A percentile compares a stretch with the other conserved stretches of the same genome.
phyloP scores from a whole-genome alignment of 306 rosid species.

The Herpetospermum pedunculosum region DNA sequence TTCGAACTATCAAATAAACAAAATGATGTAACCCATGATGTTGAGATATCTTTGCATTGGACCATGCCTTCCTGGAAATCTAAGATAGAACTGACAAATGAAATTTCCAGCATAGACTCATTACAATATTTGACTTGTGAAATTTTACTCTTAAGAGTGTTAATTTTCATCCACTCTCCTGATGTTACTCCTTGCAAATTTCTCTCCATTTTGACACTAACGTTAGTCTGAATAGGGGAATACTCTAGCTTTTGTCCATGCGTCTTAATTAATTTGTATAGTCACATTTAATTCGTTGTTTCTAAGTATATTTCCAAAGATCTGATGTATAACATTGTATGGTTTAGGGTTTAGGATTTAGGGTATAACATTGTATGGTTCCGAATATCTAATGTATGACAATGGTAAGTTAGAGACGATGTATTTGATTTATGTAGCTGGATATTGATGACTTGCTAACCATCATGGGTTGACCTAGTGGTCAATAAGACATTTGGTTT shows the following conservation, averaged over 20 bases:
- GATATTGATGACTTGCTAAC: too few species aligned
- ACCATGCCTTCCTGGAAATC: background rate
- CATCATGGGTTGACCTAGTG: too few species aligned
- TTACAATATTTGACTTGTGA: too few species aligned
- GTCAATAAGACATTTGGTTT: too few species aligned
- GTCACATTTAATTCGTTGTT: constrained; percentile 8
- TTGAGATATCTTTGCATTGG: background rate
- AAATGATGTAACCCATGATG: background rate
- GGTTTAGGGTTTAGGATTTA: too few species aligned
- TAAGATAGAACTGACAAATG: background rate
- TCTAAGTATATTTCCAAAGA: background rate
- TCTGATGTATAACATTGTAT: background rate
- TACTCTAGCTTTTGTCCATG: background rate
- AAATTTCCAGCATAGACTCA: background rate
- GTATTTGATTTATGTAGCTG: too few species aligned
- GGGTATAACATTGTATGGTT: too few species aligned
- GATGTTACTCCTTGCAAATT: too few species aligned
- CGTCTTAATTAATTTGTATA: background rate
- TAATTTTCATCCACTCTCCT: background rate
- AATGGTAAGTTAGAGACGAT: background rate
- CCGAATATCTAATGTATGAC: background rate
- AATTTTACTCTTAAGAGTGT: too few species aligned
- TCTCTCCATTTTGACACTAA: too few species aligned
- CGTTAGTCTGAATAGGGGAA: background rate
- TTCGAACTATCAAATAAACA: background rate